phyloP scores from a whole-genome alignment of 768 basidiomycete species.

The Calocybe gangraenosa region DNA sequence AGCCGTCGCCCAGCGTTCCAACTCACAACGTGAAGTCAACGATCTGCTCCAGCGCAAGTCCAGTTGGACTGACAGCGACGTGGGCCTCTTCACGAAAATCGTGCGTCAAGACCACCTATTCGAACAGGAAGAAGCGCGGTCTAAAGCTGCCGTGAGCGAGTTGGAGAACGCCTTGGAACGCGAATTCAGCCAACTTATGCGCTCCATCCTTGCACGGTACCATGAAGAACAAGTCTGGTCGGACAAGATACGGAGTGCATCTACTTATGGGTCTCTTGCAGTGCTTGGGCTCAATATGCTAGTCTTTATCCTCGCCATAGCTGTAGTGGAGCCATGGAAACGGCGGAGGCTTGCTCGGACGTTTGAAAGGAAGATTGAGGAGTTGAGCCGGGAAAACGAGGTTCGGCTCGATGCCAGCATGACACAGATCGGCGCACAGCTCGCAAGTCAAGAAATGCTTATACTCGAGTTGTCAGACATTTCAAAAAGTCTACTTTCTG shows the following conservation, averaged over 20 bases:
- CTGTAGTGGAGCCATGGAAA: conserved; percentile 97
- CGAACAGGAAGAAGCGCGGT: conserved; percentile 71
- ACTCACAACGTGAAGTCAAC: conserved; percentile 94
- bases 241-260: conserved; percentile 94
- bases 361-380: conserved; percentile 80
- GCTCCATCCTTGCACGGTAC: conserved; percentile 83
- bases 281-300: conserved; percentile 85
- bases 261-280: conserved; percentile 87
- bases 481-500: conserved; percentile 6
- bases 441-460: conserved; percentile 39
- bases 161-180: conserved; percentile 81
- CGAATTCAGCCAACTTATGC: conserved; percentile 86
- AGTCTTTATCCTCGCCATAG: conserved; percentile 86
- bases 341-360: conserved; percentile 79
- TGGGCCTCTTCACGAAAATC: conserved; percentile 81
- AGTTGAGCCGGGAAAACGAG: conserved; percentile 55
- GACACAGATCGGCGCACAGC: conserved; percentile 40
- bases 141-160: conserved; percentile 62
- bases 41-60: conserved; percentile 93
- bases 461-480: conserved; percentile 13
- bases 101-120: conserved; percentile 87
- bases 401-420: conserved; percentile 44
- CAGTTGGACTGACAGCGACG: conserved; percentile 87
- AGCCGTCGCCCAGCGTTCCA: conserved; percentile 75
- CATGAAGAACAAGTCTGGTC: conserved; percentile 99